Conservation (phyloP, 2,329 filamentous ascomycete species). For the Colletotrichum navitas region DNA sequence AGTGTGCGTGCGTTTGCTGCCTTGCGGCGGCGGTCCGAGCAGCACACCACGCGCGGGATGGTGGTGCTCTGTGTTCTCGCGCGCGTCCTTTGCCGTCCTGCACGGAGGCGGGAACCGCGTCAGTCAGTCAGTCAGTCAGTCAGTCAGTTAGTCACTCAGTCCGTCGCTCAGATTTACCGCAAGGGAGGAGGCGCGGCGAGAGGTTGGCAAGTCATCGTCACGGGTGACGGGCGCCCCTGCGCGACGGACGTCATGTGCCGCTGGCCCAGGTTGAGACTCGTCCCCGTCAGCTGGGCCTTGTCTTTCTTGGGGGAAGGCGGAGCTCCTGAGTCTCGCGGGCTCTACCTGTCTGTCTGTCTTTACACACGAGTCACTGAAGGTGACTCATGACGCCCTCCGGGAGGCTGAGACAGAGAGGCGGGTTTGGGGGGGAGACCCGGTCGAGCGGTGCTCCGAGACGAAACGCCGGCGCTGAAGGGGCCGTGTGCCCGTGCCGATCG, state of each 20-base stretch:
- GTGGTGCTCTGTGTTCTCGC: neutral
- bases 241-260: neutral
- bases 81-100: neutral
- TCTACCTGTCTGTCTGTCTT: too few species aligned
- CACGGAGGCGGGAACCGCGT: neutral
- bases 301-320: too few species aligned
- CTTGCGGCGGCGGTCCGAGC: neutral
- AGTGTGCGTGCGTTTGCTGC: neutral
- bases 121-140: neutral
- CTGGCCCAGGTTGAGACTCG: neutral
- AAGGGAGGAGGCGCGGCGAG: neutral
- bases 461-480: conserved; percentile 22
- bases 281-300: neutral
- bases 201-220: neutral
- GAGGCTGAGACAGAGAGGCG: neutral
- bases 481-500: neutral
- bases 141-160: too few species aligned
- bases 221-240: neutral
- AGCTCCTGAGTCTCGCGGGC: neutral
- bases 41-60: neutral
- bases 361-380: neutral
- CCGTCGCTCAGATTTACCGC: neutral
- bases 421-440: neutral
- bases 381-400: neutral
- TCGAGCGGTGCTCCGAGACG: conserved; percentile 25